Percentiles rank a stretch among this genome's conserved stretches.
Conservation (phyloP, 352 stramenopile species). For the Chrysophaeum taylorii region DNA sequence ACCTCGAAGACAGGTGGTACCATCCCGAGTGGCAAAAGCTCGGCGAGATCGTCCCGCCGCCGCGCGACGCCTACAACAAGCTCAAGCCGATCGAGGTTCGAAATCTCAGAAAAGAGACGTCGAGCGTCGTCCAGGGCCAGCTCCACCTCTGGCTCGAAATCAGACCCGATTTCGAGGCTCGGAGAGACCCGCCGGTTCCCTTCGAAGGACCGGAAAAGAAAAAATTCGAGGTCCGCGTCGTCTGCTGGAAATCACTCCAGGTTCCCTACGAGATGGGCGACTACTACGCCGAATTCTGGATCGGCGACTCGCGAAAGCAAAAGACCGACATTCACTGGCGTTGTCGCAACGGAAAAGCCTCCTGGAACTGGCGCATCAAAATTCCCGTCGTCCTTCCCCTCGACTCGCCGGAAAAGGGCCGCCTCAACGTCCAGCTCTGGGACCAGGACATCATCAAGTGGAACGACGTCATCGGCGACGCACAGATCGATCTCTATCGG, state of each 20-base stretch:
- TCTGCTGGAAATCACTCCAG: conserved; percentile 77
- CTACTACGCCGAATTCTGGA: conserved; percentile 72
- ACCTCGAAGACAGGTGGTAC: conserved; percentile 83
- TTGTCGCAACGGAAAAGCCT: conserved; percentile 63
- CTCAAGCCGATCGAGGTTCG: conserved; percentile 76
- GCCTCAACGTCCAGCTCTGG: conserved; percentile 83
- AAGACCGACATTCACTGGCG: conserved; percentile 78
- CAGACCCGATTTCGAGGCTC: conserved; percentile 54
- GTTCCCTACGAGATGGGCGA: conserved; percentile 73
- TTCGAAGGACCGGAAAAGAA: conserved; percentile 54
- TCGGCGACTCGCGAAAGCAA: conserved; percentile 50
- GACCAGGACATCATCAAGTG: conserved; percentile 81
- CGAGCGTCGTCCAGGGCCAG: conserved; percentile 52
- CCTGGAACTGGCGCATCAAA: conserved; percentile 82
- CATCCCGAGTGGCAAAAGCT: conserved; percentile 33
- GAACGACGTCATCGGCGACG: conserved; percentile 76
- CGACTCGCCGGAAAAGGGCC: conserved; percentile 59
- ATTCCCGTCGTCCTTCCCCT: conserved; percentile 69
- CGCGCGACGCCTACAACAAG: conserved; percentile 18
- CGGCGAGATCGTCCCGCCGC: conserved; percentile 7
- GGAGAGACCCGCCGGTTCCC: conserved; percentile 54
- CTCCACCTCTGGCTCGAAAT: conserved; percentile 71
- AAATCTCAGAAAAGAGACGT: conserved; percentile 63
- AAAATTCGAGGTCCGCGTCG: conserved; percentile 62
- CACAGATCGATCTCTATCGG: conserved; percentile 57